These are phyloP conservation scores for Sclerotinia borealis DNA, from an alignment of 2,329 filamentous ascomycete species.

Conservation along the genomic window DNA sequence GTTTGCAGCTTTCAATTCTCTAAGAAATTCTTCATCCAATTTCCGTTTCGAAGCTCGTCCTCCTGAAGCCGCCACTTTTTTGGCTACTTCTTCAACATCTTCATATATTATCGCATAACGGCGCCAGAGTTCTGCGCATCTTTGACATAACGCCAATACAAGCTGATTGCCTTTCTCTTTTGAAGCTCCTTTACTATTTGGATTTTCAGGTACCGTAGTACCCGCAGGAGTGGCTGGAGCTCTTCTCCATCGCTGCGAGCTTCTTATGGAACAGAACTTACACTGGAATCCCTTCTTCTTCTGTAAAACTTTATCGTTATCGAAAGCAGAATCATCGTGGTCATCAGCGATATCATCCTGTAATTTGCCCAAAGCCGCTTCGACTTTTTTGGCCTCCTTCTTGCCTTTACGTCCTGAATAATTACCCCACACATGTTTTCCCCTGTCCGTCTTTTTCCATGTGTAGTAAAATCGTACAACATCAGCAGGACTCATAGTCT, in stretches of 20 bases:
- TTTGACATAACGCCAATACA: slow-evolving; percentile 77
- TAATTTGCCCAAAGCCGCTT: slow-evolving; percentile 66
- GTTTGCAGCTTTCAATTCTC: slow-evolving; percentile 61
- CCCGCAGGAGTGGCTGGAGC: slow-evolving; percentile 73
- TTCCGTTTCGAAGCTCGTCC: slow-evolving; percentile 81
- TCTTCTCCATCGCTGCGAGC: slow-evolving; percentile 84
- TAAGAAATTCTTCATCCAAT: slow-evolving; percentile 84
- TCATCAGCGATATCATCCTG: slow-evolving; percentile 91
- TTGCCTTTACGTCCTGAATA: slow-evolving; percentile 84
- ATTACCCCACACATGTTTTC: slow-evolving; percentile 83
- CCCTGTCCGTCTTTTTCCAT: slow-evolving; percentile 91
- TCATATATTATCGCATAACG: slow-evolving; percentile 96
- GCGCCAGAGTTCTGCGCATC: slow-evolving; percentile 90
- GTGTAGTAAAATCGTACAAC: slow-evolving; percentile 94
- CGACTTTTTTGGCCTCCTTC: slow-evolving; percentile 72
- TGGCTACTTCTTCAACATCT: slow-evolving; percentile 82
- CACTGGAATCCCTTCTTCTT: slow-evolving; percentile 84
- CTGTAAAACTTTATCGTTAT: slow-evolving; percentile 69
- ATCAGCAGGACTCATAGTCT: slow-evolving; percentile 69
- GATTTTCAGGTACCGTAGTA: slow-evolving; percentile 60
- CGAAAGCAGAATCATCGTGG: slow-evolving; percentile 91
- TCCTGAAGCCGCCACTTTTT: slow-evolving; percentile 75
- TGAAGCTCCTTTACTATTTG: slow-evolving; percentile 49
- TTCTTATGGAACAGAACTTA: slow-evolving; percentile 81
- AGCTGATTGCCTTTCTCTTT: slow-evolving; percentile 74